Percentiles rank a stretch among this genome's conserved stretches.
phyloP scores from a whole-genome alignment of 192 early-diverging fungal species.

The Mortierella hygrophila region DNA sequence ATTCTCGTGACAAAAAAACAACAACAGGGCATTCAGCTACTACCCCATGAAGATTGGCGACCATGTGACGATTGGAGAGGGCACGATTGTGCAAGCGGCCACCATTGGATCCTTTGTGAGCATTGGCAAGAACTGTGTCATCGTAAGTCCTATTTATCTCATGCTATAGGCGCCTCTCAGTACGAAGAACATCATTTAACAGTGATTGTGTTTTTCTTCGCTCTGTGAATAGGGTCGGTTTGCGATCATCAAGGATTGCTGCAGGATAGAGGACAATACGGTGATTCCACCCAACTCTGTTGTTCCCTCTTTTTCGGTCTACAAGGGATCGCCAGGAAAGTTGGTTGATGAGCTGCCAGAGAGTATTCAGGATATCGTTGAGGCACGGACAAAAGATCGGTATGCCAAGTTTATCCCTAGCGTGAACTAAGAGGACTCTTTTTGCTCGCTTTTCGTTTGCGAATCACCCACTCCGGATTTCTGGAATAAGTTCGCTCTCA shows the following conservation, averaged over 20 bases:
- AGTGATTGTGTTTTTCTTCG: not conserved
- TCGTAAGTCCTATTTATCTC: conserved; percentile 70
- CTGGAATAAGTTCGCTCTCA: not conserved
- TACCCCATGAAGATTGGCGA: conserved; percentile 99
- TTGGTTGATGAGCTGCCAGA: conserved; percentile 90
- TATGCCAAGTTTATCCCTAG: conserved; percentile 80
- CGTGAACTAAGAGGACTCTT: conserved; percentile 28
- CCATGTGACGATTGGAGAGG: conserved; percentile 89
- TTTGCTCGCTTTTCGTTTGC: not conserved
- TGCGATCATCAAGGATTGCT: conserved; percentile 96
- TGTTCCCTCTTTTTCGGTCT: conserved; percentile 93
- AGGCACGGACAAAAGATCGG: conserved; percentile 79
- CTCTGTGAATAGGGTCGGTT: conserved; percentile 79
- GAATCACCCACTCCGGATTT: not conserved
- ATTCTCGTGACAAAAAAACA: not conserved
- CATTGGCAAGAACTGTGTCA: conserved; percentile 95
- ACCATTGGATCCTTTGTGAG: conserved; percentile 90
- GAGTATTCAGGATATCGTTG: conserved; percentile 85
- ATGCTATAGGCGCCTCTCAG: not conserved
- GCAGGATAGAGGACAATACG: conserved; percentile 88
- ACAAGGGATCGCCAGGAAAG: conserved; percentile 84
- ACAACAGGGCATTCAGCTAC: conserved; percentile 88
- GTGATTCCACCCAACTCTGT: conserved; percentile 94
- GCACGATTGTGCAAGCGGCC: conserved; percentile 91
- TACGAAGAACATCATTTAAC: not conserved